These are phyloP conservation scores for Aphanomyces astaci DNA, from an alignment of 352 stramenopile species.

Conservation along the genomic window DNA sequence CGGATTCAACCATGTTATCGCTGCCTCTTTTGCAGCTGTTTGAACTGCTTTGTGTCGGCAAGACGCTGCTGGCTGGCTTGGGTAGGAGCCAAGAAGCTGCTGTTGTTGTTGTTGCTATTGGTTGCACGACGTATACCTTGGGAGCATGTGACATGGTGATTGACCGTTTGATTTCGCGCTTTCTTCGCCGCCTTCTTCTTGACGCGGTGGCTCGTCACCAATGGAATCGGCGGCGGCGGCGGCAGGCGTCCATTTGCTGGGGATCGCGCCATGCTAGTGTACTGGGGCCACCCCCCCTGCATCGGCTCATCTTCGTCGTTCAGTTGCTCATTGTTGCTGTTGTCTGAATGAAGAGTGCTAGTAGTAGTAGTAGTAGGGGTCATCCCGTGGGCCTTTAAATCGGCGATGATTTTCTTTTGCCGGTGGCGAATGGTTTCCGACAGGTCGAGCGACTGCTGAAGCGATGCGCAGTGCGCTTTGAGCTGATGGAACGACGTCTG, in stretches of 20 bases:
- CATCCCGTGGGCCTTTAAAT: slow-evolving; percentile 41
- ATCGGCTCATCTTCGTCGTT: neutral
- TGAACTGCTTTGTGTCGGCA: neutral
- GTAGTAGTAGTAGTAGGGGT: no score
- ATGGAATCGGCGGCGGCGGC: neutral
- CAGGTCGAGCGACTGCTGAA: slow-evolving; percentile 72
- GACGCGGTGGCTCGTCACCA: neutral
- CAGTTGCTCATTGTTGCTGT: neutral
- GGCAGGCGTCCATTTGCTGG: neutral
- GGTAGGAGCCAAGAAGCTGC: slow-evolving; percentile 14
- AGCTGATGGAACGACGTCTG: slow-evolving; percentile 61
- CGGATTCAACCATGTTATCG: neutral
- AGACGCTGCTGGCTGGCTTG: slow-evolving; percentile 11
- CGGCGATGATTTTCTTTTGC: slow-evolving; percentile 70
- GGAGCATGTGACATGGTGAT: no score
- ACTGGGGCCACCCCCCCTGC: neutral
- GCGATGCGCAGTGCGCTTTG: slow-evolving; percentile 57
- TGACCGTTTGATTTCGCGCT: no score
- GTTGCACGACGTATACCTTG: no score
- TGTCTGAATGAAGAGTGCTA: no score
- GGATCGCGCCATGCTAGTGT: neutral
- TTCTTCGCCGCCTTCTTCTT: neutral
- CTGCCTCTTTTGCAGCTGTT: neutral
- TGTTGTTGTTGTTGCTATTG: neutral
- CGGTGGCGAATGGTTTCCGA: slow-evolving; percentile 67